Evolutionary conservation across 257 asterid species (phyloP).

Genomic region (Haberlea rhodopensis): DNA sequence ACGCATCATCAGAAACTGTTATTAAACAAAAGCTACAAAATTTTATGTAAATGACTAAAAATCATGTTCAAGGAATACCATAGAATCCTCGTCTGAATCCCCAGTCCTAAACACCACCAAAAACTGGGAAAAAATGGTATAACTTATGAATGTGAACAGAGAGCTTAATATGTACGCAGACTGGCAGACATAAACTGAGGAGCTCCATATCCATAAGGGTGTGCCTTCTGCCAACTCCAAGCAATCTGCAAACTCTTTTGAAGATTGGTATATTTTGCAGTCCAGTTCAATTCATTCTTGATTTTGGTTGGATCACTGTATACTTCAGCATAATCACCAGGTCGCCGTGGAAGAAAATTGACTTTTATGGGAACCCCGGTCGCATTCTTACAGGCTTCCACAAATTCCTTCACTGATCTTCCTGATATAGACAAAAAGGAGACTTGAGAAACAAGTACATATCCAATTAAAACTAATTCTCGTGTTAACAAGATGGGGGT

Average conservation of each 20-base stretch:
- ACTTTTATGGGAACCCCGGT: constrained; percentile 80
- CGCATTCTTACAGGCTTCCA: constrained; percentile 89
- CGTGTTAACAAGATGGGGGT: neutral
- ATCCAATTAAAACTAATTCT: neutral
- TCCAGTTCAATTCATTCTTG: constrained; percentile 76
- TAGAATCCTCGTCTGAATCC: neutral
- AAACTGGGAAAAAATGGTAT: neutral
- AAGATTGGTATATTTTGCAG: constrained; percentile 67
- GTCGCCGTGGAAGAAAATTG: constrained; percentile 77
- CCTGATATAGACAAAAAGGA: constrained; percentile 40
- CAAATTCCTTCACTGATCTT: constrained; percentile 91
- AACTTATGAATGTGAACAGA: constrained; percentile 22
- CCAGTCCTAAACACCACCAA: neutral
- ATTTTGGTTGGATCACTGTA: constrained; percentile 80
- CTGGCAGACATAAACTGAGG: constrained; percentile 42
- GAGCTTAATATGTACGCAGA: constrained; percentile 39
- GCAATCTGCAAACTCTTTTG: constrained; percentile 68
- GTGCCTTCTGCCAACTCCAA: constrained; percentile 97
- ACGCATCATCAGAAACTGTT: too few species aligned
- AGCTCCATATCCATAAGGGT: constrained; percentile 57
- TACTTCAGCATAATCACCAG: constrained; percentile 96
- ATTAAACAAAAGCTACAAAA: neutral
- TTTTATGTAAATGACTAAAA: too few species aligned
- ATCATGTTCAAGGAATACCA: neutral
- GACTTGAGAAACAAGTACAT: constrained; percentile 9